Evolutionary conservation across 768 basidiomycete genomes (phyloP), one percentile per base, ranked within the genome.

Genomic region (Lactifluus subvellereus): DNA sequence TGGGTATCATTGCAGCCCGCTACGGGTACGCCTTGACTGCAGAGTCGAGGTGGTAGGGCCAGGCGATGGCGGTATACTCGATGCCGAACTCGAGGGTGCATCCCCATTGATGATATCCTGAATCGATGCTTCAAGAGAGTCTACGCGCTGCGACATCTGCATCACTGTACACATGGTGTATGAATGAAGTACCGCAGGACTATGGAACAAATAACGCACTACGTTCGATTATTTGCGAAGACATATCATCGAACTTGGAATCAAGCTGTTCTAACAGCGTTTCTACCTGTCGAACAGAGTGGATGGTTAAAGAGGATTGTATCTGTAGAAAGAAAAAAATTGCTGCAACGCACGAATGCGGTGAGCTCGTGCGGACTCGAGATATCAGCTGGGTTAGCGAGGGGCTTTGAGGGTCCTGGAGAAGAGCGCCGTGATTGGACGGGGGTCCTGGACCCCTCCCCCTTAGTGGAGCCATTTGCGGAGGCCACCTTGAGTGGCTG

Each of bases 361-460:
- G 94, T 96, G 67, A 97, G 75, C 73, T 97, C 94, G 72, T 95
- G 94, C 1, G 94, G 94, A 70, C 91, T 93, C 2, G 94, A 92
- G 40, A 92, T 92, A 68, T 94, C 90, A 61, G 78, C 78, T 0
- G 80, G 74, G 66, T 68, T 33, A 16, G 58, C 32, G 49, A 66
- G 57, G 11, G 64, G 55, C 59, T 54, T 60, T 51, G 51, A 30
- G 27, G 64, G 51, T 10, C 45, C 56, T 20, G 66, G 59, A 18
- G 59, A 58, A 32, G 45, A n/a, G 20, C 54, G 20, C 7, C 59
- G 59, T 18, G 66, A 65, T 1, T 38, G 45, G 51, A 65, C 32
- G 13, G 63, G 64, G 6, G 64, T 66, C 40, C 49, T 50, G 8
- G 54, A 56, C 9, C 59, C 59, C 10, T 60, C 59, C n/a, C 54